Evolutionary conservation across 257 asterid genomes (phyloP), one percentile per base, ranked within the genome.

Genomic region (Gardenia jasminoides): DNA sequence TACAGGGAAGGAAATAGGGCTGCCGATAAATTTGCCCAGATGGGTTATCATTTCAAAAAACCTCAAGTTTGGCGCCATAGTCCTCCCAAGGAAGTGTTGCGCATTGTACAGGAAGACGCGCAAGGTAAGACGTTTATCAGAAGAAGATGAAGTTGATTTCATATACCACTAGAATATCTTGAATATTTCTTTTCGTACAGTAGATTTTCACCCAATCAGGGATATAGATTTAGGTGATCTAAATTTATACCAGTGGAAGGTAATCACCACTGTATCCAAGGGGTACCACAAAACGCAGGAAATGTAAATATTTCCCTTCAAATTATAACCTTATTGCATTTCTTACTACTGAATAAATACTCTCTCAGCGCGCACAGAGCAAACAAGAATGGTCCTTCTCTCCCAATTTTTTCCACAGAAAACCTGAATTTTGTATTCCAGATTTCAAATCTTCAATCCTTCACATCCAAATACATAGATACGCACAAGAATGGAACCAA

Each of bases 1-100:
- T 94, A 85, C 50, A 79, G 94, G 16, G 89, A 94, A 84, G 97
- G 97, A 0, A 92, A 94, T 36, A 84, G 89, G 69, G 96, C 97
- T 4, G 97, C 98, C 3, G 88, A 94, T 79, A 89, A 80, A 67
- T 88, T 94, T 28, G 98, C 98, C 15, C 80, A 88, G 67, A 80
- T 94, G 84, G 98, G 97, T 16, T 88, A 94, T 78, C 68, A 46
- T 33, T 75, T 85, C 46, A 86, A 86, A 80, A 83, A 76, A 80
- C 97, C 94, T 31, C 93, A 85, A 44, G 75, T 92, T 28, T 92
- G 97, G 97, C 78, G 82, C 69, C 82, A 81, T 33, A 9, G 43
- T 30, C 94, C 94, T 67, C 96, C 94, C 0, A 77, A 72, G 43
- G 86, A 91, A 66, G 83, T 91, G 33, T 24, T 87, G 58, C 82